Percentiles rank a stretch among this genome's conserved stretches.
Evolutionary conservation across 441 rosid species (phyloP).

Genomic region (Theobroma grandiflorum): DNA sequence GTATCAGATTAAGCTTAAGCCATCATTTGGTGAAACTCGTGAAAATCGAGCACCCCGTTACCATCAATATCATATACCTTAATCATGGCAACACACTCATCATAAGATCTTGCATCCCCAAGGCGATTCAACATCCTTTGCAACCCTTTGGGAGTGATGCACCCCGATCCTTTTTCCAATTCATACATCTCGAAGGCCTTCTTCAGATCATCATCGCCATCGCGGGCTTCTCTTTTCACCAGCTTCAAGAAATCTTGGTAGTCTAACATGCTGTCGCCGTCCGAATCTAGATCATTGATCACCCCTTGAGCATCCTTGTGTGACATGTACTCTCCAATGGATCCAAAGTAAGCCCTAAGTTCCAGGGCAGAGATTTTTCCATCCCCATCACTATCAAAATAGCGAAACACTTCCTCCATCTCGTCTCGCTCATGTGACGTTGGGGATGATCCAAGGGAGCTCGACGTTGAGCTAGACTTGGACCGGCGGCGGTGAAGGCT

Average conservation of each 20-base stretch:
- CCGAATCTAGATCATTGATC: conserved; percentile 63
- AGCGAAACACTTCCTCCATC: conserved; percentile 57
- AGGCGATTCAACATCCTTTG: conserved; percentile 69
- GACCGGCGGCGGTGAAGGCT: conserved; percentile 45
- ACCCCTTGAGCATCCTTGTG: conserved; percentile 60
- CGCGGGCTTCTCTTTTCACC: conserved; percentile 48
- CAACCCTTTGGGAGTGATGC: conserved; percentile 76
- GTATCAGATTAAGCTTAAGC: conserved; percentile 11
- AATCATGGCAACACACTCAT: conserved; percentile 83
- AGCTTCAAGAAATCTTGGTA: conserved; percentile 68
- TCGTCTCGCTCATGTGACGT: conserved; percentile 40
- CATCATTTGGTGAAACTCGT: conserved; percentile 84
- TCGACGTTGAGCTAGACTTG: conserved; percentile 40
- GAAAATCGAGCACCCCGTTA: conserved; percentile 82
- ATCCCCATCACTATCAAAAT: conserved; percentile 65
- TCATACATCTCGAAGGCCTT: conserved; percentile 91
- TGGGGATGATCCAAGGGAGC: conserved; percentile 37
- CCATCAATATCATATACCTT: conserved; percentile 71
- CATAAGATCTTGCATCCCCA: conserved; percentile 65
- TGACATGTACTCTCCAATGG: conserved; percentile 80
- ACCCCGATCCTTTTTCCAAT: conserved; percentile 73
- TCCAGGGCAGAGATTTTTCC: conserved; percentile 76
- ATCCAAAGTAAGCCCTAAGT: conserved; percentile 67
- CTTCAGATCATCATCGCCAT: conserved; percentile 48
- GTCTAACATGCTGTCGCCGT: conserved; percentile 69